Conservation (phyloP, 805 yeast species). For the Candida vaughaniae region DNA sequence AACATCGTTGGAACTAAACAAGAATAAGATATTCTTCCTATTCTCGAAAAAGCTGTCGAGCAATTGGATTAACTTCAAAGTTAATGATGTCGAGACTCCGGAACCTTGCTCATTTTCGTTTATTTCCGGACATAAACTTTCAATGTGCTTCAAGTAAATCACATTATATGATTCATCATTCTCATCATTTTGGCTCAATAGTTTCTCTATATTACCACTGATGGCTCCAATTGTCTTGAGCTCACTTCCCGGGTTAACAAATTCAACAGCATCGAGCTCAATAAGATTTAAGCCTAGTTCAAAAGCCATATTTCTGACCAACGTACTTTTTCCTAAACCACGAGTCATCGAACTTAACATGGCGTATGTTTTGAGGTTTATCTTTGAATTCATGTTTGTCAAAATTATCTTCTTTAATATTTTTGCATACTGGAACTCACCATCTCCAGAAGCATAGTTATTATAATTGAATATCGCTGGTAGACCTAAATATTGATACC, state of each 20-base stretch:
- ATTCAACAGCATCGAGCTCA: slow-evolving; percentile 67
- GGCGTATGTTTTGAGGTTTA: slow-evolving; percentile 57
- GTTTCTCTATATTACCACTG: slow-evolving; percentile 73
- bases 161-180: slow-evolving; percentile 34
- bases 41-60: slow-evolving; percentile 52
- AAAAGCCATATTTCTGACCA: slow-evolving; percentile 54
- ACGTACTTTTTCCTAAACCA: slow-evolving; percentile 75
- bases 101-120: slow-evolving; percentile 56
- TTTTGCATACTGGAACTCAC: slow-evolving; percentile 47
- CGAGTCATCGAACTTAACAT: slow-evolving; percentile 67
- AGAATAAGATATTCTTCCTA: slow-evolving; percentile 43
- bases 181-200: slow-evolving; percentile 35
- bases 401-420: slow-evolving; percentile 53
- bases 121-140: slow-evolving; percentile 63
- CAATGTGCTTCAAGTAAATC: slow-evolving; percentile 69
- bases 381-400: slow-evolving; percentile 45
- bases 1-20: slow-evolving; percentile 69
- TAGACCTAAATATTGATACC: slow-evolving; percentile 49
- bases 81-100: slow-evolving; percentile 39
- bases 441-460: slow-evolving; percentile 13
- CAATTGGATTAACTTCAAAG: slow-evolving; percentile 55
- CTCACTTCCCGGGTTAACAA: slow-evolving; percentile 68
- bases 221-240: slow-evolving; percentile 76
- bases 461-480: slow-evolving; percentile 40
- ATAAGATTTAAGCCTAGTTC: slow-evolving; percentile 65